phyloP scores from a whole-genome alignment of 2,329 filamentous ascomycete species.

The Ceratocystis papillata region DNA sequence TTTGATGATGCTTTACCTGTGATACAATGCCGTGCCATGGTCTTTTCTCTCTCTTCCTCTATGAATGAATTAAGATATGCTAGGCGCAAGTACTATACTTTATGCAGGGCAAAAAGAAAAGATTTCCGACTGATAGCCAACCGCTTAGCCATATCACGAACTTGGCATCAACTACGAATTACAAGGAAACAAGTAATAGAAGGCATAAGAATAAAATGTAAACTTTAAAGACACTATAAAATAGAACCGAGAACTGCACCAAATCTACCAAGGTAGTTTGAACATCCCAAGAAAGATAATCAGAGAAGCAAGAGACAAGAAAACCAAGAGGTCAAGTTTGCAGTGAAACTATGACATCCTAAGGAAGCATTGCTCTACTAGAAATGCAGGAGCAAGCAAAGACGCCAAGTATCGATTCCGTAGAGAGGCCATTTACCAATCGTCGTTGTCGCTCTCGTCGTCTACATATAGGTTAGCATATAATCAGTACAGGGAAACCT shows the following conservation, averaged over 20 bases:
- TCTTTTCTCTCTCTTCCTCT: not conserved
- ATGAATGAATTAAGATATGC: not conserved
- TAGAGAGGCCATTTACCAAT: constrained; percentile 43
- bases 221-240: constrained; percentile 6
- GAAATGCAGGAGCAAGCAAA: not conserved
- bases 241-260: not conserved
- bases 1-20: not conserved
- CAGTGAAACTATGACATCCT: not conserved
- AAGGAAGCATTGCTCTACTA: not conserved
- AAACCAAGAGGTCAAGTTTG: not conserved
- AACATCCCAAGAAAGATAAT: not conserved
- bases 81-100: too few relatives aligned
- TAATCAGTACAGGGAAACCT: constrained; percentile 2
- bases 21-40: not conserved
- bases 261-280: constrained; percentile 1
- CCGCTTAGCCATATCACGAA: not conserved
- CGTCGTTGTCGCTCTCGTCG: constrained; percentile 66
- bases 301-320: constrained; percentile 3
- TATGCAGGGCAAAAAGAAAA: too few relatives aligned
- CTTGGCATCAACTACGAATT: not conserved
- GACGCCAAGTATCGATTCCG: not conserved
- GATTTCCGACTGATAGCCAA: too few relatives aligned
- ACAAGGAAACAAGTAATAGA: not conserved
- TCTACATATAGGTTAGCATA: constrained; percentile 39
- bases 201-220: not conserved